Evolutionary conservation across 2,329 filamentous ascomycete species (phyloP).

Genomic region (Colletotrichum sp.): DNA sequence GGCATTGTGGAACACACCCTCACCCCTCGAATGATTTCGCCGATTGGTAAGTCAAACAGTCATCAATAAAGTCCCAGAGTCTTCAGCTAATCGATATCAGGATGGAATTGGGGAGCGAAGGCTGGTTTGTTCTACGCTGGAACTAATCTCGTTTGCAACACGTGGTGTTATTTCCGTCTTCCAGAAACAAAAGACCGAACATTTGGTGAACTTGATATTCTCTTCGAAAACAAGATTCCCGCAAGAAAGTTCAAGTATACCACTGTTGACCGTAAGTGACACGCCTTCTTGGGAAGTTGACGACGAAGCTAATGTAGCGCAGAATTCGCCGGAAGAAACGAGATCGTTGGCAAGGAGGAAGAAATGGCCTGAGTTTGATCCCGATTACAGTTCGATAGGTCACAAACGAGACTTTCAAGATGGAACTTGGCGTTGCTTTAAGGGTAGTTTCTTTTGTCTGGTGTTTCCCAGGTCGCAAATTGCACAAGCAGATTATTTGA

Average conservation of each 20-base stretch:
- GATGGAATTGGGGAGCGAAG: constrained; percentile 44
- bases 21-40: constrained; percentile 40
- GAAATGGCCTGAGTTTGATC: background rate
- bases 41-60: constrained; percentile 23
- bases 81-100: constrained; percentile 3
- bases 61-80: fast-evolving
- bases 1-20: constrained; percentile 45
- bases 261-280: constrained; percentile 23
- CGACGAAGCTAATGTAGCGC: background rate
- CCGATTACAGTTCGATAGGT: fast-evolving
- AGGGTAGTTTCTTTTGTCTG: fast-evolving
- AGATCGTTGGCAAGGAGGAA: background rate
- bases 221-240: constrained; percentile 25
- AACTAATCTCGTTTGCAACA: constrained; percentile 37
- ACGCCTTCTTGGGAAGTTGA: background rate
- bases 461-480: background rate
- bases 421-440: background rate
- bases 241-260: constrained; percentile 32
- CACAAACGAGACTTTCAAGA: background rate
- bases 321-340: background rate
- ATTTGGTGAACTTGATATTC: constrained; percentile 46
- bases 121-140: constrained; percentile 48
- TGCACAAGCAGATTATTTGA: fast-evolving
- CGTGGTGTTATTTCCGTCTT: constrained; percentile 48
- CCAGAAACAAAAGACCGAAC: constrained; percentile 50